Base-by-base conservation (phyloP, 2,329 filamentous ascomycete species). In the Lachnellula subtilissima region DNA sequence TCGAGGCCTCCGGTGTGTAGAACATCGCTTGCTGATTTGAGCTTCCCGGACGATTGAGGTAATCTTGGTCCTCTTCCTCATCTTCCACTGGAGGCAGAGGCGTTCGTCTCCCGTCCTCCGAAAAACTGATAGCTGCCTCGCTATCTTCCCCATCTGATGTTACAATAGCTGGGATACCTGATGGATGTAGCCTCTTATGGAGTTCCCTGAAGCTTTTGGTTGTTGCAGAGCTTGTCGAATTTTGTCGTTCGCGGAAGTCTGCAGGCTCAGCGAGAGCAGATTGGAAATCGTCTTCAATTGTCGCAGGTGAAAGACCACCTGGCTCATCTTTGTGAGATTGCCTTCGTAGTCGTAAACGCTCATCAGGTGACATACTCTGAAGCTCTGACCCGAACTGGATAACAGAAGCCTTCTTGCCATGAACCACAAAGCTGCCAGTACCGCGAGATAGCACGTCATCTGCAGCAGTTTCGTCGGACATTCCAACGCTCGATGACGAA, bases 331-430 rank as follows among this genome's bases (percentile, higher is more conserved):
- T 73, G 48, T 76, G 74, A 5, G 75, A 71, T 45, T 75, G 73
- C 62, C 81, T 88, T 53, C 85, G 80, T 49, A 86, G 76, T 55
- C 85, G 82, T 43, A 90, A 74, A 39, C 86, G 84, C 66, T 92
- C 88, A 58, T 93, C 89, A 0, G 84, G 80, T 0, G 86, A 81
- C 73, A 92, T 83, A 57, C 82, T 87, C 66, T 93, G 87, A 76
- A 96, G 86, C 65, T 96, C 93, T n/a, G 86, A 85, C 8, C 92
- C 91, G 69, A 99, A 95, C n/a, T 90, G 95, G 64, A 99, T 90
- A 54, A 99, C 89, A 1, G 91, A 96, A 2, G 94, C 94, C 73
- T 99, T 97, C 76, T 97, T 99, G 58, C 94, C 93, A 68, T 99
- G 94, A 4, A 99, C 86, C 4, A 94, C 96, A 71, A 99, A 99